These are phyloP conservation scores for Beauveria medogensis DNA, from an alignment of 2,329 filamentous ascomycete genomes.

Conservation along the genomic window DNA sequence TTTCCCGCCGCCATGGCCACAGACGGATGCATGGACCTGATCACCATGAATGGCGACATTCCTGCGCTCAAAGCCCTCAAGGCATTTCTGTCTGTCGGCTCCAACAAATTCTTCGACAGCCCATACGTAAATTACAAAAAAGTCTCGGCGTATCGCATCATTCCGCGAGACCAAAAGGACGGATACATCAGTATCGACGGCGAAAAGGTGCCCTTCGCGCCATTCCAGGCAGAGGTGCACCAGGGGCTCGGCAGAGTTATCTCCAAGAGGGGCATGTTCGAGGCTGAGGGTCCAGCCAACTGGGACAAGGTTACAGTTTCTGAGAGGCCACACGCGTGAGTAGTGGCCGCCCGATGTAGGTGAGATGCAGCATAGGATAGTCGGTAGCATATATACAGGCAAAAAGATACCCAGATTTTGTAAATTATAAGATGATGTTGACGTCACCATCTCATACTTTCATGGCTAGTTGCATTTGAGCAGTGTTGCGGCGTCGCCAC, in stretches of 20 bases:
- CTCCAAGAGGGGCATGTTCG: slow-evolving; percentile 67
- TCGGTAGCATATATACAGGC: too few species aligned
- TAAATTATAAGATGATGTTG: background rate
- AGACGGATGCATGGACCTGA: slow-evolving; percentile 79
- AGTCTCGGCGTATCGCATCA: slow-evolving; percentile 77
- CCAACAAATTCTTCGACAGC: slow-evolving; percentile 71
- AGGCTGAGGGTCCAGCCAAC: slow-evolving; percentile 46
- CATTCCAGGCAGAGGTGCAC: slow-evolving; percentile 88
- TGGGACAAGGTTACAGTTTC: slow-evolving; percentile 37
- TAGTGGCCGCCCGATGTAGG: background rate
- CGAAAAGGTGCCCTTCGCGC: slow-evolving; percentile 76
- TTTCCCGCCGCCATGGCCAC: slow-evolving; percentile 75
- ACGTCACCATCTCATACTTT: background rate
- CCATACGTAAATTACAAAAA: slow-evolving; percentile 74
- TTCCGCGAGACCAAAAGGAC: slow-evolving; percentile 59
- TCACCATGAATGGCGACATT: slow-evolving; percentile 72
- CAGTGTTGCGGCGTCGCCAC: background rate
- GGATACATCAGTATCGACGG: slow-evolving; percentile 95
- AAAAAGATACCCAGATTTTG: background rate
- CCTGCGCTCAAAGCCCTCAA: slow-evolving; percentile 56
- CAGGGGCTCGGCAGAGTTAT: slow-evolving; percentile 75
- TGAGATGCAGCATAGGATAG: background rate
- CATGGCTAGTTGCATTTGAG: background rate
- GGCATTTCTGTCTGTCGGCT: slow-evolving; percentile 64
- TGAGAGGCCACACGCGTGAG: slow-evolving; percentile 22